Percentiles rank a stretch among this genome's conserved stretches.
phyloP scores from a whole-genome alignment of 176 grass and related monocot genomes.

The Themeda triandra region DNA sequence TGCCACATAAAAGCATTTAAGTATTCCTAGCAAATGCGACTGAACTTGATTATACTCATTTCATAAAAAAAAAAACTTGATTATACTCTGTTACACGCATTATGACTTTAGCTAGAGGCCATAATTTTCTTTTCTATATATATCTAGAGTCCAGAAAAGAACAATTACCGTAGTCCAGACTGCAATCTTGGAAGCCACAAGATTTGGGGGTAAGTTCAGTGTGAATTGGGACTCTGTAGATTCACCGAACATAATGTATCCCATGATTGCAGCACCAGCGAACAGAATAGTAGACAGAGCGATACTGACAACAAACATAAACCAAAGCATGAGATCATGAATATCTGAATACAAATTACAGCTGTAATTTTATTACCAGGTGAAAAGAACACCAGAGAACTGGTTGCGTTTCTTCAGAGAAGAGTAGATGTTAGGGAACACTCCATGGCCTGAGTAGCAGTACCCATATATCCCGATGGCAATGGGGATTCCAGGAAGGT shows the following conservation, averaged over 20 bases:
- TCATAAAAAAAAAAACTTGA: neutral
- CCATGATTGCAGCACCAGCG: conserved; percentile 48
- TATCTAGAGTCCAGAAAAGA: neutral
- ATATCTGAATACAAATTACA: neutral
- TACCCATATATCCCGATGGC: conserved; percentile 94
- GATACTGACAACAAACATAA: conserved; percentile 51
- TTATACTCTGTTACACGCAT: neutral
- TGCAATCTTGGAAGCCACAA: conserved; percentile 74
- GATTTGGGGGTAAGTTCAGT: conserved; percentile 76
- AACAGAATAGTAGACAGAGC: conserved; percentile 62
- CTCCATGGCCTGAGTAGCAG: conserved; percentile 85
- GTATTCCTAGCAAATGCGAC: neutral
- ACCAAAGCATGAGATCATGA: conserved; percentile 10
- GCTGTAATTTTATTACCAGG: conserved; percentile 47
- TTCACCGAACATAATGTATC: conserved; percentile 93
- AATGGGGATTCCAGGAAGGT: conserved; percentile 81
- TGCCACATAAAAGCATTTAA: neutral
- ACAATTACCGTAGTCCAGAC: conserved; percentile 81
- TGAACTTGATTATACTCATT: neutral
- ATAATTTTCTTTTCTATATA: neutral
- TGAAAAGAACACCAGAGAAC: conserved; percentile 55
- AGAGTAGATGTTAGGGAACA: conserved; percentile 98
- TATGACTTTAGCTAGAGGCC: neutral
- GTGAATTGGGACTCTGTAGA: conserved; percentile 85
- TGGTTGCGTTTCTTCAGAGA: conserved; percentile 79